A percentile compares a stretch with the other conserved stretches of the same genome.
phyloP scores from a whole-genome alignment of 1,139 yeast species.

The Debaryomycetaceae sp. region DNA sequence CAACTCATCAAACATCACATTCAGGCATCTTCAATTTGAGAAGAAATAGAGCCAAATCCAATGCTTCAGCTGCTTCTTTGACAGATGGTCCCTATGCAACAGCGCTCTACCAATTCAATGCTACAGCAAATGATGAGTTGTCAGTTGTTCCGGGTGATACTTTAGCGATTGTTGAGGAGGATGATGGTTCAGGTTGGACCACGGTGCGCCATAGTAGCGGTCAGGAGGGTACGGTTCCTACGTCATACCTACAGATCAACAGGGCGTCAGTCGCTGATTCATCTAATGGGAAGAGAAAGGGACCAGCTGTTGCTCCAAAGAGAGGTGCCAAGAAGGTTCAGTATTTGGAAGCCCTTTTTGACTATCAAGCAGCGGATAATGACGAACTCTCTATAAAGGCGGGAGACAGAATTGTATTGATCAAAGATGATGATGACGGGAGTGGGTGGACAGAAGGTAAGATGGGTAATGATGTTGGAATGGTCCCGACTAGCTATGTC shows the following conservation, averaged over 20 bases:
- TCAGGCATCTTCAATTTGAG: conserved; percentile 39
- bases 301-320: conserved; percentile 83
- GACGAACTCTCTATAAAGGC: conserved; percentile 71
- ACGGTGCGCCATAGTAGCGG: conserved; percentile 41
- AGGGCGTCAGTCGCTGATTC: conserved; percentile 8
- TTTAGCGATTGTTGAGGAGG: conserved; percentile 56
- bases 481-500: conserved; percentile 81
- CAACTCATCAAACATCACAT: conserved; percentile 21
- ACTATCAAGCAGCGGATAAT: conserved; percentile 76
- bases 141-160: conserved; percentile 59
- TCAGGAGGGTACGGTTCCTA: conserved; percentile 78
- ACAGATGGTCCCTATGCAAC: conserved; percentile 14
- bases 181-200: conserved; percentile 97
- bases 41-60: conserved; percentile 27
- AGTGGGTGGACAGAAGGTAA: conserved; percentile 98
- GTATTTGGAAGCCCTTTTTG: conserved; percentile 73
- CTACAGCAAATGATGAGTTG: conserved; percentile 75
- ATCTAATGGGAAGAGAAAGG: conserved; percentile 44
- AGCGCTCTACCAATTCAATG: conserved; percentile 66
- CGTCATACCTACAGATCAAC: conserved; percentile 64
- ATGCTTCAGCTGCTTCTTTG: conserved; percentile 15
- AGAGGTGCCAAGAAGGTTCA: conserved; percentile 65
- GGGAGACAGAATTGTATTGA: conserved; percentile 72
- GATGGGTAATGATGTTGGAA: conserved; percentile 64
- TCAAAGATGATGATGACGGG: conserved; percentile 71